Evolutionary conservation across 345 rosid genomes (phyloP), one percentile per base, ranked within the genome.

Genomic region (Lepidium aucheri): DNA sequence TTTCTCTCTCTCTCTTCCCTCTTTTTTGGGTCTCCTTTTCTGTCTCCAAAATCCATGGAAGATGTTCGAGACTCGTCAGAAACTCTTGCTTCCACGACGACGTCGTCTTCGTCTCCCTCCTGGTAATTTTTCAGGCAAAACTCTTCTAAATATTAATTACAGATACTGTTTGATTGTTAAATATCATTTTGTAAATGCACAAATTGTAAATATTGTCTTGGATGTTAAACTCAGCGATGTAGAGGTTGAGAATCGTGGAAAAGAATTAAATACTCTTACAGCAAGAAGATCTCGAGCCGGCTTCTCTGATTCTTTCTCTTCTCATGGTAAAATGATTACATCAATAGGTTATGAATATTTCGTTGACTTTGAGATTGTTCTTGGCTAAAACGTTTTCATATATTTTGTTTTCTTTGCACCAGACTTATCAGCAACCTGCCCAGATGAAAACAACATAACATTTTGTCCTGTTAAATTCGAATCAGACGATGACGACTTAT

Each of bases 231-330:
- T 10, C 78, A 83, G 83, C 76, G 15, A 73, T 61, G 49, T 40
- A 50, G 61, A 74, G 58, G 45, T 20, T 13, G 77, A 79, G 53
- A 64, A 70, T 32, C 68, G 74, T 45, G 73, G 69, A 26, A 58
- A 73, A 58, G 50, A 51, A 41, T 7, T 22, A 72, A 36, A 16
- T 71, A 65, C 78, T 68, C 51, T 38, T 16, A 42, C 65, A 2
- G 34, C 78, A 58, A 76, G 81, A 64, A 65, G 74, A 71, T 38
- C 57, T 55, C 78, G 82, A 69, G 77, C 77, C 1, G 83, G 87
- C 40, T 81, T 74, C 61, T 77, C 88, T 18, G 82, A 73, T 53
- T 77, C 85, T 14, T 69, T 77, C 56, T 71, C 82, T 34, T 54
- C 78, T 64, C 70, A 71, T 39, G 88, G 93, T 86, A 81, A 53